phyloP scores from a whole-genome alignment of 2,329 filamentous ascomycete species.

The Botrytis elliptica region DNA sequence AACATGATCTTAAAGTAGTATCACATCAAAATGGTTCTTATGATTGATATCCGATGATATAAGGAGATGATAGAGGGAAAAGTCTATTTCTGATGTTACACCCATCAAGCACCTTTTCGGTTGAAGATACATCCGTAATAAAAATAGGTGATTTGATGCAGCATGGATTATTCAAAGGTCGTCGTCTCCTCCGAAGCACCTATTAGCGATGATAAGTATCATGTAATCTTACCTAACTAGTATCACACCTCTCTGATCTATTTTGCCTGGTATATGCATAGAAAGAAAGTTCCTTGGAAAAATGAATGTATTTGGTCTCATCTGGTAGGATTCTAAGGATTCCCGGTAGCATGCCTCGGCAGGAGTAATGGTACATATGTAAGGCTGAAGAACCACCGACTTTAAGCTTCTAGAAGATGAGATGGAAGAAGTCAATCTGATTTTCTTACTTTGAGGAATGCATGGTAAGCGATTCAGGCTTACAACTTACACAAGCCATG shows the following conservation, averaged over 20 bases:
- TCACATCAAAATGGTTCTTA: not conserved
- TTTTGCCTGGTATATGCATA: not conserved
- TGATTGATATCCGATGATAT: slow-evolving; percentile 6
- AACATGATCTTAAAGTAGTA: slow-evolving; percentile 18
- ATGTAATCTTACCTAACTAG: not conserved
- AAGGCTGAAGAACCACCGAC: slow-evolving; percentile 24
- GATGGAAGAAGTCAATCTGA: slow-evolving; percentile 33
- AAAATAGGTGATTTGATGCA: slow-evolving; percentile 5
- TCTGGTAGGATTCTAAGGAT: not conserved
- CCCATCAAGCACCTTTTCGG: not conserved
- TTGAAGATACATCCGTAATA: not conserved
- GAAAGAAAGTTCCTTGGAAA: not conserved
- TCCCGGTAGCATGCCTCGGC: not conserved
- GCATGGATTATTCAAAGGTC: slow-evolving; percentile 11
- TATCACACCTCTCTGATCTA: not conserved
- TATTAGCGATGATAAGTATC: not conserved
- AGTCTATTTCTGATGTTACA: not conserved
- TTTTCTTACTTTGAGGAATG: not conserved
- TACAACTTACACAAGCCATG: not conserved
- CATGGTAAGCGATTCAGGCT: slow-evolving; percentile 9
- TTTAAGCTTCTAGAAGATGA: slow-evolving; percentile 27
- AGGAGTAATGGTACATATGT: slow-evolving; percentile 4
- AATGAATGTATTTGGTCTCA: not conserved
- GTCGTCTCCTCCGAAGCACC: not conserved
- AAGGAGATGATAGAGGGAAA: not conserved